Evolutionary conservation across 768 basidiomycete genomes (phyloP).

Genomic region (Lanmaoa rubissima): DNA sequence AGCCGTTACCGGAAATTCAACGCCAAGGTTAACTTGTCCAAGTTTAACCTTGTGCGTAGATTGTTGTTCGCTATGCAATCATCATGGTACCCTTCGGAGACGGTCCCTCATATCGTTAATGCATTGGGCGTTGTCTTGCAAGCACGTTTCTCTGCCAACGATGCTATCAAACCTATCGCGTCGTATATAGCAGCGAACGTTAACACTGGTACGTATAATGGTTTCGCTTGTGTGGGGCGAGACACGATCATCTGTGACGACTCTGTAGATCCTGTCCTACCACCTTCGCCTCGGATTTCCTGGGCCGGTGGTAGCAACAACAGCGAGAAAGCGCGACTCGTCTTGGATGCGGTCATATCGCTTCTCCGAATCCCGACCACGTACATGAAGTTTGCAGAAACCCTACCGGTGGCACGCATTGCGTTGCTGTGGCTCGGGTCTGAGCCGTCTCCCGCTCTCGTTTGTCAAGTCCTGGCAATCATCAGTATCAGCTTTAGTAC

Average conservation of each 20-base stretch:
- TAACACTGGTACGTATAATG: constrained; percentile 50
- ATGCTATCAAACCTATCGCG: constrained; percentile 79
- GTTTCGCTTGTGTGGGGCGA: not conserved
- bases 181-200: constrained; percentile 84
- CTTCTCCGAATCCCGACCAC: constrained; percentile 55
- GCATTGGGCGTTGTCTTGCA: constrained; percentile 61
- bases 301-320: constrained; percentile 24
- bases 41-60: constrained; percentile 68
- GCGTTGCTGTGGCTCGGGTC: constrained; percentile 77
- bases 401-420: constrained; percentile 77
- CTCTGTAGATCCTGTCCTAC: not conserved
- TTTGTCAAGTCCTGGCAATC: constrained; percentile 57
- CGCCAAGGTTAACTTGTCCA: constrained; percentile 65
- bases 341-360: constrained; percentile 63
- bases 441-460: constrained; percentile 59
- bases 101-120: constrained; percentile 48
- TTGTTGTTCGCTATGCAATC: constrained; percentile 82
- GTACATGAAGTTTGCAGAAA: constrained; percentile 67
- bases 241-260: not conserved
- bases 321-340: constrained; percentile 60
- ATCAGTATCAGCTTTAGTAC: constrained; percentile 53
- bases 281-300: constrained; percentile 16
- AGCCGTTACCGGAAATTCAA: constrained; percentile 82
- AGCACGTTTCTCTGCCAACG: constrained; percentile 68
- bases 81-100: constrained; percentile 64